These are phyloP conservation scores for Epichloe elymi DNA, from an alignment of 2,329 filamentous ascomycete genomes.

Conservation along the genomic window DNA sequence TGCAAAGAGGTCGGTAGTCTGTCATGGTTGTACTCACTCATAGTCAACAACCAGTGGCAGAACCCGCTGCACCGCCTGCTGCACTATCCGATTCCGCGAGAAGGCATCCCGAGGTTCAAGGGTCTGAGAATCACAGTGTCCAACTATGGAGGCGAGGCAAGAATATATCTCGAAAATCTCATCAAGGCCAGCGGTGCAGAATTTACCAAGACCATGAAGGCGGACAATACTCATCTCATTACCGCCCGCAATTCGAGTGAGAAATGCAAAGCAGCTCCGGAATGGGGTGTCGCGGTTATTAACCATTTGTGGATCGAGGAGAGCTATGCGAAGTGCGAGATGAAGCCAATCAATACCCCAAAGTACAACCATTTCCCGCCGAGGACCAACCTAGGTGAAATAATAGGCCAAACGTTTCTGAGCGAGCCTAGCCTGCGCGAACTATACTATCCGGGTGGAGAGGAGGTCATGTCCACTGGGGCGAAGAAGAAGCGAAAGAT, in stretches of 20 bases:
- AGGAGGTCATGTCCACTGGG: slow-evolving; percentile 27
- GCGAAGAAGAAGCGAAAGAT: slow-evolving; percentile 38
- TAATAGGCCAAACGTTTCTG: slow-evolving; percentile 79
- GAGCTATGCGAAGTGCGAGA: slow-evolving; percentile 79
- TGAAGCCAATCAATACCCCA: slow-evolving; percentile 56
- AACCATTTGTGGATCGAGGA: slow-evolving; percentile 98
- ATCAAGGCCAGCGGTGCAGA: slow-evolving; percentile 72
- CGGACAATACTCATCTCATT: slow-evolving; percentile 90
- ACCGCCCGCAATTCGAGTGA: slow-evolving; percentile 83
- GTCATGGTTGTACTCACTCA: slow-evolving; percentile 86
- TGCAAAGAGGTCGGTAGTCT: slow-evolving; percentile 83
- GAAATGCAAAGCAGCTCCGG: slow-evolving; percentile 81
- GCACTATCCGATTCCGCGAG: slow-evolving; percentile 73
- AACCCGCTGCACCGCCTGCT: slow-evolving; percentile 70
- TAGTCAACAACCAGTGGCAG: slow-evolving; percentile 79
- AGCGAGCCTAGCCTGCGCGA: slow-evolving; percentile 49
- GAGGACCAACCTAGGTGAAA: slow-evolving; percentile 81
- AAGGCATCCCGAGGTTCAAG: slow-evolving; percentile 69
- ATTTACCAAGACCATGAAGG: slow-evolving; percentile 90
- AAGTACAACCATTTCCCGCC: slow-evolving; percentile 79
- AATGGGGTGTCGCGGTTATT: slow-evolving; percentile 82
- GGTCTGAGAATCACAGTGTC: slow-evolving; percentile 74
- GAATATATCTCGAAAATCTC: slow-evolving; percentile 86
- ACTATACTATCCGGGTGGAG: slow-evolving; percentile 55
- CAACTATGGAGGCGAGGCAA: slow-evolving; percentile 90